phyloP scores from a whole-genome alignment of 306 rosid genomes.

The Ormosia semicastrata region DNA sequence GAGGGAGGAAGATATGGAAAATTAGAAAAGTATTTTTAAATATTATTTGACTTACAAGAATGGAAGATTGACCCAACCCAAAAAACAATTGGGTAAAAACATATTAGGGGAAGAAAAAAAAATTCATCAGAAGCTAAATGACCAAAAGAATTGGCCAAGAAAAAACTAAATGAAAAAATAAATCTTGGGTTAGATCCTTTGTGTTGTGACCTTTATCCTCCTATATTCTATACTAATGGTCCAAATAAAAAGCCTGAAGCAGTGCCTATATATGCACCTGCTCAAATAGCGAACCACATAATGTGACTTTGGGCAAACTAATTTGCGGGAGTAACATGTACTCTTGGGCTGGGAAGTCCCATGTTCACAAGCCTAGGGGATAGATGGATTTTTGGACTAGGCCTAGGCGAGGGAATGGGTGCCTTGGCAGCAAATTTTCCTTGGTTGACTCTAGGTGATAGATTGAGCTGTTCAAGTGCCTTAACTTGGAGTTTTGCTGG shows the following conservation, averaged over 20 bases:
- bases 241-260: not conserved
- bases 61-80: slow-evolving; percentile 28
- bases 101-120: not conserved
- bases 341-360: slow-evolving; percentile 61
- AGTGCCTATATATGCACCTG: not conserved
- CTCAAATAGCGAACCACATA: not conserved
- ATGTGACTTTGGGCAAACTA: not conserved
- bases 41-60: slow-evolving; percentile 25
- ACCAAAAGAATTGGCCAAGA: slow-evolving; percentile 31
- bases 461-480: slow-evolving; percentile 73
- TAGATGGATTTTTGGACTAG: slow-evolving; percentile 61
- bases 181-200: slow-evolving; percentile 28
- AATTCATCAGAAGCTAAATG: slow-evolving; percentile 4
- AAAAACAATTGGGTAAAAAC: slow-evolving; percentile 27
- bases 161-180: slow-evolving; percentile 15
- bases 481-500: slow-evolving; percentile 60
- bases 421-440: slow-evolving; percentile 27
- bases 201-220: slow-evolving; percentile 1
- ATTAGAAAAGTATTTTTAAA: not conserved
- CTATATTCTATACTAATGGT: slow-evolving; percentile 3
- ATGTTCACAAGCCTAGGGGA: slow-evolving; percentile 66
- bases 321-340: not conserved
- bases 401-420: slow-evolving; percentile 79
- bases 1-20: not conserved
- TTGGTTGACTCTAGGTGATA: slow-evolving; percentile 53